Percentiles rank a stretch among this genome's conserved stretches.
These are phyloP conservation scores for Pseudoperonospora humuli DNA, from an alignment of 352 stramenopile species.

Conservation along the genomic window DNA sequence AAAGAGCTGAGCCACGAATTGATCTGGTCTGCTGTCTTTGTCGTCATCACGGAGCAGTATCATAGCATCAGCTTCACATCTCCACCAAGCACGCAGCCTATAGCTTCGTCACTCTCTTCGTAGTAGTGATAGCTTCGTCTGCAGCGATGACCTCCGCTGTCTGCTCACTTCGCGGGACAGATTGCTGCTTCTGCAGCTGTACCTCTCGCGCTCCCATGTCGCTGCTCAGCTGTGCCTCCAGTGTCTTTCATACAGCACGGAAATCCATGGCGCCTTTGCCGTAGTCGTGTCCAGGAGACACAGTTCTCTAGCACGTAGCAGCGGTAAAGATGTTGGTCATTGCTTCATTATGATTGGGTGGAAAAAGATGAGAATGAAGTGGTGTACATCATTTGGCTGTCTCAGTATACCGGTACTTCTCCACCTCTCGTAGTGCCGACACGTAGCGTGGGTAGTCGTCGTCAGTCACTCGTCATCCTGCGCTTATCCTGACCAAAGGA, in stretches of 20 bases:
- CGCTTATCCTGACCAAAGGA: background rate
- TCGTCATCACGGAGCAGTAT: too few relatives aligned
- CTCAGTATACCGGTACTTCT: conserved; percentile 1
- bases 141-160: background rate
- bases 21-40: too few relatives aligned
- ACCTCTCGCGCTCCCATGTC: conserved; percentile 30
- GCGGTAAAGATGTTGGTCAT: conserved; percentile 2
- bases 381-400: background rate
- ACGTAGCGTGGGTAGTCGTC: conserved; percentile 23
- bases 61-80: background rate
- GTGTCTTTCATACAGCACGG: conserved; percentile 19
- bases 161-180: conserved; percentile 9
- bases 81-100: background rate
- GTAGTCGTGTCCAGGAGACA: conserved; percentile 63
- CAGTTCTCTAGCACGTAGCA: conserved; percentile 52
- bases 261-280: conserved; percentile 40
- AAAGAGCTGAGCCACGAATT: background rate
- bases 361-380: background rate
- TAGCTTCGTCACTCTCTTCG: conserved; percentile 3
- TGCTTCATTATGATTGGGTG: conserved; percentile 8
- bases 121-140: background rate
- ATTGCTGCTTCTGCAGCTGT: background rate
- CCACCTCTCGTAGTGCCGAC: conserved; percentile 8
- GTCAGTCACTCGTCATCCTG: conserved; percentile 15
- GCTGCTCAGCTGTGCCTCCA: conserved; percentile 28